A percentile compares a stretch with the other conserved stretches of the same genome.
phyloP scores from a whole-genome alignment of 2,329 filamentous ascomycete genomes.

The Iodosphaeria phyllophila region DNA sequence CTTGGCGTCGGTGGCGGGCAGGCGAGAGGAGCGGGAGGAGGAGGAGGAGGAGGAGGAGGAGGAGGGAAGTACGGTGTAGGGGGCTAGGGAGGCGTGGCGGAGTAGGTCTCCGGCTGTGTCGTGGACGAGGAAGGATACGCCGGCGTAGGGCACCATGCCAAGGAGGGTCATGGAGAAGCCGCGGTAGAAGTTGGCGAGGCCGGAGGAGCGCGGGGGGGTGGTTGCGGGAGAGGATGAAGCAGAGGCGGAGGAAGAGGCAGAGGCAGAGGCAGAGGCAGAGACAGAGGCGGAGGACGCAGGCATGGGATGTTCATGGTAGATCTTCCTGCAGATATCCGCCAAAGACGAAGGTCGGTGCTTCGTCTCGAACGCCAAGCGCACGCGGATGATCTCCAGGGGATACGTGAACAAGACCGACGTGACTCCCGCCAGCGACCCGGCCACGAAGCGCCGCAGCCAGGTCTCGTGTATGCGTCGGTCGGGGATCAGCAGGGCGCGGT shows the following conservation, averaged over 20 bases:
- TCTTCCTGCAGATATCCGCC: constrained; percentile 60
- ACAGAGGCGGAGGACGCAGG: constrained; percentile 17
- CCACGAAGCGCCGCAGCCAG: constrained; percentile 52
- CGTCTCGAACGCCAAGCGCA: constrained; percentile 89
- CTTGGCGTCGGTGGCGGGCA: too few species aligned
- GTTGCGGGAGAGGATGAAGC: constrained; percentile 27
- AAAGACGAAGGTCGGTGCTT: constrained; percentile 56
- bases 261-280: constrained; percentile 10
- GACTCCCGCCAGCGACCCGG: constrained; percentile 61
- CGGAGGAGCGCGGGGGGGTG: constrained; percentile 43
- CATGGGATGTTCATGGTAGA: constrained; percentile 58
- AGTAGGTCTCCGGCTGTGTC: constrained; percentile 77
- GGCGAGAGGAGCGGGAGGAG: too few species aligned
- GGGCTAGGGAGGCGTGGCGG: constrained; percentile 45
- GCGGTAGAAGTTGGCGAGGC: constrained; percentile 81
- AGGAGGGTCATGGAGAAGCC: constrained; percentile 80
- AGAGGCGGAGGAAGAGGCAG: constrained; percentile 17
- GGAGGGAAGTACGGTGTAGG: constrained; percentile 57
- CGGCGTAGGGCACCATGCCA: constrained; percentile 94
- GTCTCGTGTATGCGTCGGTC: constrained; percentile 54
- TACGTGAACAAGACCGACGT: constrained; percentile 94
- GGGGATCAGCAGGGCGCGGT: constrained; percentile 62
- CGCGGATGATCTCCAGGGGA: constrained; percentile 79
- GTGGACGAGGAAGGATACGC: constrained; percentile 88
- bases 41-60: constrained; percentile 31